phyloP scores from a whole-genome alignment of 2,329 filamentous ascomycete species.

The Calonectria ilicicola region DNA sequence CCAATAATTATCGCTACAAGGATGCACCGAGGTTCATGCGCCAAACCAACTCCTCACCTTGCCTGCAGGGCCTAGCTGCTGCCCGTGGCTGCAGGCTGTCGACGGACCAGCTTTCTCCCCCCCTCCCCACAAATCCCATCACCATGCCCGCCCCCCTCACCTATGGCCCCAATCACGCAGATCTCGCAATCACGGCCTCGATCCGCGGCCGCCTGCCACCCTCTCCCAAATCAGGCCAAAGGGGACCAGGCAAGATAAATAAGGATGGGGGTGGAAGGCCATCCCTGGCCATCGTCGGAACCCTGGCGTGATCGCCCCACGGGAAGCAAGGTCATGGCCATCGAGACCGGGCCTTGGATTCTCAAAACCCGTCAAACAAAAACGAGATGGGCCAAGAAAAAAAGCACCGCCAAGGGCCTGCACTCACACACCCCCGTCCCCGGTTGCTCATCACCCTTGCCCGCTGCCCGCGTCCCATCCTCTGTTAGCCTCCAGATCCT shows the following conservation, averaged over 20 bases:
- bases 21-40: conserved; percentile 29
- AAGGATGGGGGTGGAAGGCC: conserved; percentile 1
- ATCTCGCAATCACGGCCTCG: conserved; percentile 30
- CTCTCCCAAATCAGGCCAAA: not conserved
- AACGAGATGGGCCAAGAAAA: not conserved
- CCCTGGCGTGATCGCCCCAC: conserved; percentile 31
- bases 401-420: not conserved
- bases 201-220: conserved; percentile 20
- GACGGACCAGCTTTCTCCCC: no score
- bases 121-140: conserved; percentile 20
- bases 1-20: conserved; percentile 24
- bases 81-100: conserved; percentile 14
- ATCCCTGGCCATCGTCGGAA: conserved; percentile 12
- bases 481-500: conserved; percentile 19
- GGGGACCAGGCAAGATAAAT: not conserved
- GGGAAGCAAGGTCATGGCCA: conserved; percentile 19
- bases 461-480: not conserved
- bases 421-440: not conserved
- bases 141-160: conserved; percentile 8
- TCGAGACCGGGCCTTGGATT: not conserved
- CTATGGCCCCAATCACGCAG: conserved; percentile 24
- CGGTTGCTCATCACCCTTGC: not conserved
- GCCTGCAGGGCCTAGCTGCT: conserved; percentile 16
- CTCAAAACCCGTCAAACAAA: not conserved
- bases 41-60: conserved; percentile 32